Evolutionary conservation across 1,139 yeast genomes (phyloP).

Genomic region (Wickerhamomyces sp.): DNA sequence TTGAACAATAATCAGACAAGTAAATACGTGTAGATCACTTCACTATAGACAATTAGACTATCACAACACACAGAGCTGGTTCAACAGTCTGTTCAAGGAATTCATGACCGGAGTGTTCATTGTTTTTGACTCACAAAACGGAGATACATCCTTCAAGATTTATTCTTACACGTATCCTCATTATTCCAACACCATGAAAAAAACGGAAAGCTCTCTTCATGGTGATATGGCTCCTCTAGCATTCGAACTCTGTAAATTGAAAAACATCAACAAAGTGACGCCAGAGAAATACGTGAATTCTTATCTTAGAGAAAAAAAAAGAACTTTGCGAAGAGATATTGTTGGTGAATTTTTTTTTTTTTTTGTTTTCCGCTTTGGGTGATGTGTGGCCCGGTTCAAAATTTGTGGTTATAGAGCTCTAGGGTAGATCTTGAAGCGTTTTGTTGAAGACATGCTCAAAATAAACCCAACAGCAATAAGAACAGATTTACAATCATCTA

Average conservation of each 20-base stretch:
- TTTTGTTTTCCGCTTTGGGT: background rate
- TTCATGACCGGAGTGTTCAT: constrained; percentile 2
- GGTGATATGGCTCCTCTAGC: background rate
- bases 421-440: too few species aligned
- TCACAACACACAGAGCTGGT: too few species aligned
- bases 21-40: too few species aligned
- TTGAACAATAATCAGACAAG: too few species aligned
- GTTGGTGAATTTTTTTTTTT: background rate
- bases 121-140: constrained; percentile 2
- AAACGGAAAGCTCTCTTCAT: constrained; percentile 1
- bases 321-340: background rate
- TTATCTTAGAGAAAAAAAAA: background rate
- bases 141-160: constrained; percentile 1
- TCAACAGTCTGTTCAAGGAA: constrained; percentile 2
- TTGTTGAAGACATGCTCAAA: too few species aligned
- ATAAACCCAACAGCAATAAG: too few species aligned
- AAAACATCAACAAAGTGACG: constrained; percentile 1
- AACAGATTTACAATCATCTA: too few species aligned
- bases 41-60: too few species aligned
- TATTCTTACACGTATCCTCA: background rate
- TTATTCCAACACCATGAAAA: background rate
- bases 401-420: too few species aligned
- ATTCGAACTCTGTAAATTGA: background rate
- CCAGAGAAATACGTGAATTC: constrained; percentile 1
- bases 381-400: background rate